phyloP scores from a whole-genome alignment of 2,329 filamentous ascomycete genomes.

The Metarhizium guizhouense region DNA sequence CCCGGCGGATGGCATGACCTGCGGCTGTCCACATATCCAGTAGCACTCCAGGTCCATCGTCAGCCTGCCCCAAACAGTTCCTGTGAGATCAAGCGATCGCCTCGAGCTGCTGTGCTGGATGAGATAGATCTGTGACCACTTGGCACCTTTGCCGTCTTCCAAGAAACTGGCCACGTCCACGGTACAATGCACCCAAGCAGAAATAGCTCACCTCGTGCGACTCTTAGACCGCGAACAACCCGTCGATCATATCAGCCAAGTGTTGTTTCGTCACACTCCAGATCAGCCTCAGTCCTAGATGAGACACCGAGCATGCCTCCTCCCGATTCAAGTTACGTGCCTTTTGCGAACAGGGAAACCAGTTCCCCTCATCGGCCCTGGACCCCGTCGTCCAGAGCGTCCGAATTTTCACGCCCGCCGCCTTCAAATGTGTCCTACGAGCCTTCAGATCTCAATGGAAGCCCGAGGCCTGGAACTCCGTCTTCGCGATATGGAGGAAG shows the following conservation, averaged over 20 bases:
- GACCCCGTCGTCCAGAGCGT: conserved; percentile 41
- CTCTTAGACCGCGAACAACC: conserved; percentile 30
- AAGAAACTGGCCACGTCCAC: neutral
- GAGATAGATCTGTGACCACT: neutral
- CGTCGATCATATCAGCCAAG: conserved; percentile 45
- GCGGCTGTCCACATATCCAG: neutral
- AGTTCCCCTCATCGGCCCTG: conserved; percentile 48
- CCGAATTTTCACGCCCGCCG: conserved; percentile 63
- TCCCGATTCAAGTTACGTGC: conserved; percentile 54
- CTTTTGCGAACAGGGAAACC: conserved; percentile 39
- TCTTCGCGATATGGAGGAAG: conserved; percentile 84
- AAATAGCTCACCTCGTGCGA: conserved; percentile 29
- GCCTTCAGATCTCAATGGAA: conserved; percentile 80
- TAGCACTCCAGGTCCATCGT: neutral
- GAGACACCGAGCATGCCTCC: conserved; percentile 49
- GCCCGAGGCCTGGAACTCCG: conserved; percentile 80
- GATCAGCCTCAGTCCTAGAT: conserved; percentile 44
- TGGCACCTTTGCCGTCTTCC: neutral
- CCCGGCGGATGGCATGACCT: too few relatives aligned
- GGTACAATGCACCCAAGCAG: neutral
- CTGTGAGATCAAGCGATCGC: conserved; percentile 29
- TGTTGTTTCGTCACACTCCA: conserved; percentile 36
- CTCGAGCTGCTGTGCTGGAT: conserved; percentile 20
- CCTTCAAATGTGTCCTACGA: conserved; percentile 69
- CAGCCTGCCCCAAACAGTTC: neutral